Conservation (phyloP, 768 basidiomycete genomes). For the Trametes sanguinea region DNA sequence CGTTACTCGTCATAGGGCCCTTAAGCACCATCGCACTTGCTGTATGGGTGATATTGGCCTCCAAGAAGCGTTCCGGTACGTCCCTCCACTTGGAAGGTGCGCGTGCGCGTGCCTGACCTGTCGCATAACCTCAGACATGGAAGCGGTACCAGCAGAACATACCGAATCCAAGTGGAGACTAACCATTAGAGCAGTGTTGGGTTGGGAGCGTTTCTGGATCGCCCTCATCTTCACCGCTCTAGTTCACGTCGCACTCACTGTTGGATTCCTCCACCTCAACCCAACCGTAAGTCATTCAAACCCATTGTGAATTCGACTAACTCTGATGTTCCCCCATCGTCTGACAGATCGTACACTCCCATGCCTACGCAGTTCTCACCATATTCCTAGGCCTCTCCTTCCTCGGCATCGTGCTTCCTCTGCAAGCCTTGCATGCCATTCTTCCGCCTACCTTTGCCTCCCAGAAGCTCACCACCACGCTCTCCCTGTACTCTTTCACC, state of each 20-base stretch:
- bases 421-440: slow-evolving; percentile 35
- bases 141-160: not conserved
- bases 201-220: slow-evolving; percentile 65
- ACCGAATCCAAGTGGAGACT: slow-evolving; percentile 29
- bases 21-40: slow-evolving; percentile 50
- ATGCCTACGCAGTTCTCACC: slow-evolving; percentile 50
- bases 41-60: slow-evolving; percentile 35
- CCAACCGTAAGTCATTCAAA: slow-evolving; percentile 53
- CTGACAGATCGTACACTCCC: slow-evolving; percentile 62
- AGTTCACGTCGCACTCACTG: slow-evolving; percentile 50
- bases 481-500: slow-evolving; percentile 58
- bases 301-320: not conserved
- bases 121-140: slow-evolving; percentile 8
- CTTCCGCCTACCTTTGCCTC: slow-evolving; percentile 39
- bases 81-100: not conserved
- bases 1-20: slow-evolving; percentile 65
- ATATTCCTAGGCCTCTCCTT: slow-evolving; percentile 54
- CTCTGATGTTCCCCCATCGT: not conserved
- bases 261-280: slow-evolving; percentile 56
- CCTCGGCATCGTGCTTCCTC: slow-evolving; percentile 47
- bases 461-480: slow-evolving; percentile 52
- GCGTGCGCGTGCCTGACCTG: no score
- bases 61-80: slow-evolving; percentile 25
- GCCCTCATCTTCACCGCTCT: slow-evolving; percentile 48
- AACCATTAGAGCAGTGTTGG: slow-evolving; percentile 41